Conservation (phyloP, 768 basidiomycete species). For the Candolleomyces efflorescens region DNA sequence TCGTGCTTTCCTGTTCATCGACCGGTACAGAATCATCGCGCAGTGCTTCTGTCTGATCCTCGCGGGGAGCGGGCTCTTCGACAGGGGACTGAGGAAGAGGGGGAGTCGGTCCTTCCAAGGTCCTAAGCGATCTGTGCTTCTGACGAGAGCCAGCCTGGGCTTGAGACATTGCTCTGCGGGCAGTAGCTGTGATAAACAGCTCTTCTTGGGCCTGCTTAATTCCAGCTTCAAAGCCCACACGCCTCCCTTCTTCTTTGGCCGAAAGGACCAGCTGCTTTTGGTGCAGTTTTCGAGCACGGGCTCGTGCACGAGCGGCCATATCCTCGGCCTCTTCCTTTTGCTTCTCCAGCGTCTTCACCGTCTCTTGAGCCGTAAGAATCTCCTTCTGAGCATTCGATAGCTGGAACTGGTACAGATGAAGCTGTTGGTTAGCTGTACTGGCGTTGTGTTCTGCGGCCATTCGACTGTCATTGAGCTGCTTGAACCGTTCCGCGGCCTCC, state of each 20-base stretch:
- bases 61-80: neutral
- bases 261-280: slow-evolving; percentile 46
- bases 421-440: slow-evolving; percentile 29
- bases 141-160: neutral
- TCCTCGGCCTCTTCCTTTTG: slow-evolving; percentile 57
- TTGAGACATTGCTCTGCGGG: slow-evolving; percentile 2
- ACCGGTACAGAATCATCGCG: neutral
- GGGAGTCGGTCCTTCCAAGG: neutral
- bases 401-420: slow-evolving; percentile 34
- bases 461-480: slow-evolving; percentile 31
- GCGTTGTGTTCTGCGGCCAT: slow-evolving; percentile 34
- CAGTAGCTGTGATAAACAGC: slow-evolving; percentile 16
- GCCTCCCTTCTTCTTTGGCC: slow-evolving; percentile 58
- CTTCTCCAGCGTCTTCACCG: slow-evolving; percentile 42
- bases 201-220: slow-evolving; percentile 34
- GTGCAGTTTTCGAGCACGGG: slow-evolving; percentile 44
- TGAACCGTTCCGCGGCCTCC: slow-evolving; percentile 29
- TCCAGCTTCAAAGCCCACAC: slow-evolving; percentile 46
- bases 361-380: slow-evolving; percentile 47
- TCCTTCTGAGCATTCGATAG: slow-evolving; percentile 43
- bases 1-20: neutral
- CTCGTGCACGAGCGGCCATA: slow-evolving; percentile 47
- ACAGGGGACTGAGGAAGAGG: slow-evolving; percentile 1
- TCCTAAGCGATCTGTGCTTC: neutral
- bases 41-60: neutral